These are phyloP conservation scores for Amanita thiersii DNA, from an alignment of 768 basidiomycete genomes.

Conservation along the genomic window DNA sequence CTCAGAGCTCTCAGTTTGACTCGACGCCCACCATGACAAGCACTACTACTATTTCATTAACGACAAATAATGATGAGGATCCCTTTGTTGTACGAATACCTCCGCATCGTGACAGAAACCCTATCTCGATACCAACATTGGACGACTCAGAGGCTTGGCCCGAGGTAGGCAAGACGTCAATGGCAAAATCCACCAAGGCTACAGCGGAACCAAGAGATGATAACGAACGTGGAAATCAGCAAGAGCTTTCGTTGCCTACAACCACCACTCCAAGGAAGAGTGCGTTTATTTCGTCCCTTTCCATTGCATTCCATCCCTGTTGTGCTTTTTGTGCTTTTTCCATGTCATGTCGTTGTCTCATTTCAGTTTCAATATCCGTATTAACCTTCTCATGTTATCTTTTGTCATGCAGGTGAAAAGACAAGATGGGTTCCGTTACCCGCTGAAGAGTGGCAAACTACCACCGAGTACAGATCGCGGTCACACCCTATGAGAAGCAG, in stretches of 20 bases:
- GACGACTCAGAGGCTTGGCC: slow-evolving; percentile 36
- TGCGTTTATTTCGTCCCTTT: slow-evolving; percentile 13
- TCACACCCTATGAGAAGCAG: neutral
- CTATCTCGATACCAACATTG: slow-evolving; percentile 16
- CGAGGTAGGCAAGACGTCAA: slow-evolving; percentile 28
- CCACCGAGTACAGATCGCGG: slow-evolving; percentile 10
- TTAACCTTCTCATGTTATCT: slow-evolving; percentile 1
- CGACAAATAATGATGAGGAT: slow-evolving; percentile 23
- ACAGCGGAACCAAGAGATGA: neutral
- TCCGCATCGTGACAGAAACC: slow-evolving; percentile 11
- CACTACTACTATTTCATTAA: slow-evolving; percentile 8
- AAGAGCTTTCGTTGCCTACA: neutral
- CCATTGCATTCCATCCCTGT: slow-evolving; percentile 2
- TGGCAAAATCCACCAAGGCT: slow-evolving; percentile 1
- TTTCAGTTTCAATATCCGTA: neutral
- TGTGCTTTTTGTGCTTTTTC: neutral
- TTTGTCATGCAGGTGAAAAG: slow-evolving; percentile 12
- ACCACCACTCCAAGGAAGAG: slow-evolving; percentile 17
- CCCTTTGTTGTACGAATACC: slow-evolving; percentile 35
- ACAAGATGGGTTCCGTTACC: slow-evolving; percentile 18
- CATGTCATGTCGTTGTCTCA: neutral
- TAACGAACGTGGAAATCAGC: neutral
- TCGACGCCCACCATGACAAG: slow-evolving; percentile 7
- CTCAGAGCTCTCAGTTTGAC: slow-evolving; percentile 8
- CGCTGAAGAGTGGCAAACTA: slow-evolving; percentile 15